Evolutionary conservation across 2,329 filamentous ascomycete species (phyloP), one percentile per base, ranked within the genome.

Genomic region (Phaeosphaeriaceae sp.): DNA sequence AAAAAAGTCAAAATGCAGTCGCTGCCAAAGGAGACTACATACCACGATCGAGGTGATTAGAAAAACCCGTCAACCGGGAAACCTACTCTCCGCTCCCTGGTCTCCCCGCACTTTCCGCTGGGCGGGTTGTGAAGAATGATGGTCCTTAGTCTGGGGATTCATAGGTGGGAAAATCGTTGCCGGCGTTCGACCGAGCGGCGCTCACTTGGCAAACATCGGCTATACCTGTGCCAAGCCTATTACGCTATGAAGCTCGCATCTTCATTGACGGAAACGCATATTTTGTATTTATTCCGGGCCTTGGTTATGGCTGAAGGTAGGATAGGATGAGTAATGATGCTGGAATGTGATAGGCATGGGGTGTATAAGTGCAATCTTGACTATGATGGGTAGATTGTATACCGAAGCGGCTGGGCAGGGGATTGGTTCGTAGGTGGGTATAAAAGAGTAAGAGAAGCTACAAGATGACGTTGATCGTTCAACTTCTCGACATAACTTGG

Each of bases 111-210:
- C 29, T 16, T 16, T 16, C 11, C 26, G 11, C 20, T 13, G 33
- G 20, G 38, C 39, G 45, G 42, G 42, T 39, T 39, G 42, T 38
- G 28, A 15, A 35, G 48, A 7, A 41, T 16, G 18, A n/a, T 32
- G 20, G 15, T 7, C 29, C 26, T 20, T n/a, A 16, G 28, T 26
- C 38, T 30, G 12, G 30, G 34, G 33, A 30, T 16, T 36, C 23
- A 59, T 59, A 57, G 50, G 56, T 57, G 54, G 56, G 54, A 41
- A 55, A 57, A 48, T 18, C 35, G 18, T 17, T 36, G 12, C 46
- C 47, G 47, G 21, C 11, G 34, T 28, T 18, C 33, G 29, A 38
- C 47, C 38, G 46, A 26, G 34, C 30, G 46, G 40, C 37, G 35
- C 50, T 46, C 29, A 35, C 56, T 57, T 57, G 54, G 54, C 54